Percentiles rank a stretch among this genome's conserved stretches.
These are phyloP conservation scores for Kodamaea plutei DNA, from an alignment of 1,139 yeast species.

Conservation along the genomic window DNA sequence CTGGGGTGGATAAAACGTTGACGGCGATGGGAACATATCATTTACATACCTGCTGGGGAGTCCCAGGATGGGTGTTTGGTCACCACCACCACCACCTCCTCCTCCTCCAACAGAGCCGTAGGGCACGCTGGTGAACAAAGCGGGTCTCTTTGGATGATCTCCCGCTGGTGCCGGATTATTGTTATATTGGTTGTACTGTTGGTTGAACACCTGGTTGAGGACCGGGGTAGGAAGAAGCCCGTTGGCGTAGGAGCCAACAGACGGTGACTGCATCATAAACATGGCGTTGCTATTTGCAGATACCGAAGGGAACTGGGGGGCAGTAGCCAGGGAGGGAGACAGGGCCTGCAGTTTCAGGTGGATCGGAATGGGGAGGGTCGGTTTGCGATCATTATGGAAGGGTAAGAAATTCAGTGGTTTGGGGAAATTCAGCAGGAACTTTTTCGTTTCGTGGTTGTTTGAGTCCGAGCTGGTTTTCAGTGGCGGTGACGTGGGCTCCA, in stretches of 20 bases:
- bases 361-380: conserved; percentile 39
- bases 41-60: conserved; percentile 49
- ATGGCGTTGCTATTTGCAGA: conserved; percentile 9
- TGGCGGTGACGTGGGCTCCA: conserved; percentile 20
- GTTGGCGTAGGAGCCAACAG: conserved; percentile 18
- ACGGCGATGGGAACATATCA: conserved; percentile 55
- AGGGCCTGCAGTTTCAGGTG: conserved; percentile 40
- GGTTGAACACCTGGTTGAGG: conserved; percentile 31
- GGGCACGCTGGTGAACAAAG: conserved; percentile 8
- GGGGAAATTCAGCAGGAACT: conserved; percentile 14
- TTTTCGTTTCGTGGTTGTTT: conserved; percentile 2
- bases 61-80: conserved; percentile 49
- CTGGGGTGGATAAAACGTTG: conserved; percentile 44
- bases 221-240: conserved; percentile 36
- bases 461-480: conserved; percentile 2
- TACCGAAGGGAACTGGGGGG: conserved; percentile 35
- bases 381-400: conserved; percentile 34
- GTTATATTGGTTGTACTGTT: conserved; percentile 8
- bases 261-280: conserved; percentile 28
- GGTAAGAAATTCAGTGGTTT: conserved; percentile 27
- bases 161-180: conserved; percentile 6
- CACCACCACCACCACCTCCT: conserved; percentile 22
- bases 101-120: neutral
- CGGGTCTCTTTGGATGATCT: conserved; percentile 10
- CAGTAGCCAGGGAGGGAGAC: conserved; percentile 43